phyloP scores from a whole-genome alignment of 2,329 filamentous ascomycete species.

The Cyphellophora europaea region DNA sequence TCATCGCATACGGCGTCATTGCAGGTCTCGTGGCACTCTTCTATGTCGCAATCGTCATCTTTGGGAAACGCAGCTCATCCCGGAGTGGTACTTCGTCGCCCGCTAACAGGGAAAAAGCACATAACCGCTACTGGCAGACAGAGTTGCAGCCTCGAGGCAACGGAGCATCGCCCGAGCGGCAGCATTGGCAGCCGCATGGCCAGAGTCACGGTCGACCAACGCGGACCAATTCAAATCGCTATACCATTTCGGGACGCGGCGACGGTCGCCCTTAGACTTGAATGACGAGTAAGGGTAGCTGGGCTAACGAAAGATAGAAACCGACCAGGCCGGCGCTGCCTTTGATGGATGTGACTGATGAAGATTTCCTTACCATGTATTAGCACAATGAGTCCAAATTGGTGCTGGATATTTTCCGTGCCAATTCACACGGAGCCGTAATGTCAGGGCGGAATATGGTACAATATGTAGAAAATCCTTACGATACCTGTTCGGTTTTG shows the following conservation, averaged over 20 bases:
- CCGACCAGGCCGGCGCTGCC: too few species aligned
- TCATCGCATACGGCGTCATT: conserved; percentile 42
- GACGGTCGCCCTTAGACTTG: too few species aligned
- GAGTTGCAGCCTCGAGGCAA: neutral
- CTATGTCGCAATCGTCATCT: conserved; percentile 26
- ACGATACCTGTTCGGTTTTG: too few species aligned
- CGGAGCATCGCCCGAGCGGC: neutral
- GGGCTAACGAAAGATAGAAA: too few species aligned
- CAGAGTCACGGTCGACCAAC: neutral
- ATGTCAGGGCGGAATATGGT: too few species aligned
- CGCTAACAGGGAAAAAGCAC: neutral
- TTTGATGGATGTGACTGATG: too few species aligned
- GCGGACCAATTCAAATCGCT: neutral
- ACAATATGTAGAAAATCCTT: too few species aligned
- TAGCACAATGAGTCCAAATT: too few species aligned
- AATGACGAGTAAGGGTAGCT: too few species aligned
- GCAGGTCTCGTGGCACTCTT: conserved; percentile 38
- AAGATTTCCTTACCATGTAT: too few species aligned
- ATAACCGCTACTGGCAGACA: neutral
- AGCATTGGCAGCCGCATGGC: neutral
- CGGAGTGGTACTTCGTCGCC: neutral
- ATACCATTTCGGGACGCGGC: neutral
- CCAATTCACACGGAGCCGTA: too few species aligned
- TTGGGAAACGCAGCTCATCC: conserved; percentile 1
- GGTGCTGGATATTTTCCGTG: too few species aligned